phyloP scores from a whole-genome alignment of 495 filamentous ascomycete genomes.

The Sordaria brevicollis region DNA sequence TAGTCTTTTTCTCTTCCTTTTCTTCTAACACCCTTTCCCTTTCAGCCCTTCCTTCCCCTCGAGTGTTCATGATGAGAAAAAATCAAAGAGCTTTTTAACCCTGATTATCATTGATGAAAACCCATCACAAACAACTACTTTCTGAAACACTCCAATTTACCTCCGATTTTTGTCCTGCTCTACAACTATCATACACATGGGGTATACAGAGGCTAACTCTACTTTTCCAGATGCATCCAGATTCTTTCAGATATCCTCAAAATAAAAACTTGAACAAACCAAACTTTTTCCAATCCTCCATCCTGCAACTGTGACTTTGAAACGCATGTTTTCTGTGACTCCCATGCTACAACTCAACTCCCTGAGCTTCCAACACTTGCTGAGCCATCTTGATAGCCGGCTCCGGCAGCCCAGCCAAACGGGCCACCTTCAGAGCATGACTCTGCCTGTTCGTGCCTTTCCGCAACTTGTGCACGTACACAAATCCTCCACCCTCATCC shows the following conservation, averaged over 20 bases:
- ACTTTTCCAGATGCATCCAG: neutral
- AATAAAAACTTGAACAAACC: neutral
- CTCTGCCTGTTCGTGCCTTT: conserved; percentile 76
- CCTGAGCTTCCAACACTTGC: conserved; percentile 24
- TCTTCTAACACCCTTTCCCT: neutral
- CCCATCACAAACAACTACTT: conserved; percentile 29
- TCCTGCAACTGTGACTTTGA: neutral
- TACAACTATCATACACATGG: conserved; percentile 6
- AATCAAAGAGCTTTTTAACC: conserved; percentile 49
- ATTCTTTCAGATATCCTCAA: neutral
- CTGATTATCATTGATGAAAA: conserved; percentile 38
- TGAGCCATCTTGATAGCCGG: conserved; percentile 47
- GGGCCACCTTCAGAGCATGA: conserved; percentile 88
- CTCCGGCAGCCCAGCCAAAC: conserved; percentile 66
- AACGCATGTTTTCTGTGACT: neutral
- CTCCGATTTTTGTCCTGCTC: conserved; percentile 4
- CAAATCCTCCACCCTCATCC: conserved; percentile 52
- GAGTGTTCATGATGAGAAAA: conserved; percentile 42
- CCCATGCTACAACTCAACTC: conserved; percentile 1
- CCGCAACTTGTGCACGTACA: conserved; percentile 74
- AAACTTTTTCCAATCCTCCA: conserved; percentile 1
- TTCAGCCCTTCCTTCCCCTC: neutral
- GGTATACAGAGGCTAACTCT: conserved; percentile 23
- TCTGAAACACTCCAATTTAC: conserved; percentile 34
- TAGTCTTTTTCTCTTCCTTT: conserved; percentile 17